phyloP scores from a whole-genome alignment of 345 rosid species.

The Kandelia obovata region DNA sequence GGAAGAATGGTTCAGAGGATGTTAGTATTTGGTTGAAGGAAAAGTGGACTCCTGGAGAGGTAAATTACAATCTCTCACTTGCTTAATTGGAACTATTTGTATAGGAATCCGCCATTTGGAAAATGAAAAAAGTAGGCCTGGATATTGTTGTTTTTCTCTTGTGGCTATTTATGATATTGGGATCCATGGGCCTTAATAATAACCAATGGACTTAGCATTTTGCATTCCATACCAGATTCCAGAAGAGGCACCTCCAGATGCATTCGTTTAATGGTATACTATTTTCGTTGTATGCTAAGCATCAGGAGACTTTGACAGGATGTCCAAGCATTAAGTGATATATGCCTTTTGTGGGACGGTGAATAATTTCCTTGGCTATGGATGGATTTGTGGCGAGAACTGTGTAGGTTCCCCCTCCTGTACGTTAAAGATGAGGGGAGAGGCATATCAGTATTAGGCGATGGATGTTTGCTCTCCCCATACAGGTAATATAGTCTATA shows the following conservation, averaged over 20 bases:
- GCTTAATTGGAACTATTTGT: neutral
- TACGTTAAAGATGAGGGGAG: too few relatives aligned
- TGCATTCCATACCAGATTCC: conserved; percentile 41
- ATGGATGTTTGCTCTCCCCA: too few relatives aligned
- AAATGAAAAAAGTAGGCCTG: too few relatives aligned
- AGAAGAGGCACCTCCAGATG: conserved; percentile 57
- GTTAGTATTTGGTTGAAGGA: conserved; percentile 67
- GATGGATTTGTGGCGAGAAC: too few relatives aligned
- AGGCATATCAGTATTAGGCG: too few relatives aligned
- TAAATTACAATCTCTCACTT: conserved; percentile 16
- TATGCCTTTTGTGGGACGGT: neutral
- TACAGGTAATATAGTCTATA: too few relatives aligned
- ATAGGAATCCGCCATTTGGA: too few relatives aligned
- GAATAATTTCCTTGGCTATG: too few relatives aligned
- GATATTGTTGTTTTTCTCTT: too few relatives aligned
- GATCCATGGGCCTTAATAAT: neutral
- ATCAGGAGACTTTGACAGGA: neutral
- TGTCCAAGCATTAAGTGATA: neutral
- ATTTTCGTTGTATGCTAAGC: neutral
- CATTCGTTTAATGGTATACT: conserved; percentile 11
- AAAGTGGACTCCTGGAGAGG: conserved; percentile 86
- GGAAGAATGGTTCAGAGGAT: conserved; percentile 40
- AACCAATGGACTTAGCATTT: neutral
- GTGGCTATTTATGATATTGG: neutral
- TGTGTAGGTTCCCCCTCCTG: too few relatives aligned